A percentile compares a stretch with the other conserved stretches of the same genome.
These are phyloP conservation scores for Penicillium manginii DNA, from an alignment of 495 filamentous ascomycete species.

Conservation along the genomic window DNA sequence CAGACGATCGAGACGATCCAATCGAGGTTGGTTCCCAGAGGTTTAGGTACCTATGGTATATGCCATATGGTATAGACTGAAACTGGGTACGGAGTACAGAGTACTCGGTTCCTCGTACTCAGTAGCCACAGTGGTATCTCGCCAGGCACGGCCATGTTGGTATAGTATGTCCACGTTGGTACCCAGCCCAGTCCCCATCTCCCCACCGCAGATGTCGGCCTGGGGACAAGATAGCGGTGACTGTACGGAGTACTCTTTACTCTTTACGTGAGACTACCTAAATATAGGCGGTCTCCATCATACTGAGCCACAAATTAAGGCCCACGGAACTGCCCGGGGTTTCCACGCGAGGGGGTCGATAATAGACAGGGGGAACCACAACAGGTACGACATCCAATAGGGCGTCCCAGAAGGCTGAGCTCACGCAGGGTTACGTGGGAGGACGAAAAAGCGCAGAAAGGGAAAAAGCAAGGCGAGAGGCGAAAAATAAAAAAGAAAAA, in stretches of 20 bases:
- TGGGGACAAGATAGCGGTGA: slow-evolving; percentile 4
- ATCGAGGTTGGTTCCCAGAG: not conserved
- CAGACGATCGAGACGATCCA: not conserved
- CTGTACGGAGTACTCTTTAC: no score
- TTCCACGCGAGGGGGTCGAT: slow-evolving; percentile 6
- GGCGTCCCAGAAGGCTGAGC: slow-evolving; percentile 2
- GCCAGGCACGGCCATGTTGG: not conserved
- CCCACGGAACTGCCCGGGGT: slow-evolving; percentile 14
- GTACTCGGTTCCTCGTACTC: not conserved
- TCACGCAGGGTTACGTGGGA: slow-evolving; percentile 4
- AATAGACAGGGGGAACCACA: not conserved
- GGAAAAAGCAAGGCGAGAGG: slow-evolving; percentile 5
- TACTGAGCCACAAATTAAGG: slow-evolving; percentile 17
- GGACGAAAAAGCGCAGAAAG: slow-evolving; percentile 3
- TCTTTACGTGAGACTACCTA: slow-evolving; percentile 4
- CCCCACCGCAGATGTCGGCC: not conserved
- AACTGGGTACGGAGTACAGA: not conserved
- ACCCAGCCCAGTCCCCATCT: not conserved
- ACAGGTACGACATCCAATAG: not conserved
- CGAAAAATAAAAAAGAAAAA: not conserved
- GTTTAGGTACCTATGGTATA: not conserved
- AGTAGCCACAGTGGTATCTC: no score
- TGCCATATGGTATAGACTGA: no score
- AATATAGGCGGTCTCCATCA: slow-evolving; percentile 5
- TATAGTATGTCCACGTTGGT: not conserved